Base-by-base conservation (phyloP, 2,329 filamentous ascomycete species). In the Epichloe festucae region DNA sequence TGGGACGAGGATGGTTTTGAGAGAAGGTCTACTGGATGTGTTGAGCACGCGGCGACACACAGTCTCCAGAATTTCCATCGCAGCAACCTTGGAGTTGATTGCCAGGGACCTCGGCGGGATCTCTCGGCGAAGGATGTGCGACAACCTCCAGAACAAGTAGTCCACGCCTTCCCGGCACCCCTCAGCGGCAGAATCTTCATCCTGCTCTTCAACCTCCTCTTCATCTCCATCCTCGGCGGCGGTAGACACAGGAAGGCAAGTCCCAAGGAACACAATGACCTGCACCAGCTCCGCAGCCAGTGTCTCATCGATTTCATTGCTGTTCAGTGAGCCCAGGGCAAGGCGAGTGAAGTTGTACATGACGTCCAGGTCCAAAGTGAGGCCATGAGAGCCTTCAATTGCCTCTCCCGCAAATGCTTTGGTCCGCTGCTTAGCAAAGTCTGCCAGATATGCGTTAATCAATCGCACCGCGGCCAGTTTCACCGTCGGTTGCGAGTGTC, bases 211-310 rank as follows among this genome's bases (percentile, higher is more conserved):
- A 1, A 71, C 69, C 2, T 71, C 70, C 67, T 70, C 15, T 61
- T 70, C 52, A 53, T 67, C 67, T 2, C 71, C 67, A 1, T 68
- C 66, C 17, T 73, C 71, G 5, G 65, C 63, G 57, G 66, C 76
- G 53, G 56, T 57, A 23, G 64, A 61, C 11, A 62, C 59, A 17
- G 71, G 68, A 14, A 81, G 67, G 53, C 74, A 74, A 21, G 71
- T 80, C 42, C 83, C 87, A 0, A 98, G 73, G 72, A 95, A 95
- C 39, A 91, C 76, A 38, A 95, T 73, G 56, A 95, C 89, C 57
- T 89, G 85, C 4, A 87, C 81, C 12, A 82, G 82, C 63, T 95
- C 88, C 42, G 80, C 75, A 1, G 87, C 87, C n/a, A 97, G 73
- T 10, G 81, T 76, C 60, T 93, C 84, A 15, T 84, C 82, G 7